These are phyloP conservation scores for Cucurbita argyrosperma DNA, from an alignment of 306 rosid genomes.

Conservation along the genomic window DNA sequence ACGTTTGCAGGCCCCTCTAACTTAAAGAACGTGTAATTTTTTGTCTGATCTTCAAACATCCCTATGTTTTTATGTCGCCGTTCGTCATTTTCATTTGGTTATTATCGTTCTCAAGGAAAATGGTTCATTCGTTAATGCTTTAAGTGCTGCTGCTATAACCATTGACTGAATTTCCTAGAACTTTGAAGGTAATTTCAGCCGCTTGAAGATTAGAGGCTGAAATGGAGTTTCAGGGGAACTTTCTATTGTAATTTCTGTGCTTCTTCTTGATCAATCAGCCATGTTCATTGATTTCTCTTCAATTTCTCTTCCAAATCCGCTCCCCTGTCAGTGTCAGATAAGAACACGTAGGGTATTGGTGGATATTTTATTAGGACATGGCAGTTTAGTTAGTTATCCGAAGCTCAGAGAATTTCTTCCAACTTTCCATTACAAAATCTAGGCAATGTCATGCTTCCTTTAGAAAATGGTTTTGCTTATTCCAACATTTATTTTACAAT, in stretches of 20 bases:
- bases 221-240: neutral
- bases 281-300: neutral
- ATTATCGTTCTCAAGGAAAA: neutral
- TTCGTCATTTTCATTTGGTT: neutral
- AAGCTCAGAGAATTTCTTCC: conserved; percentile 4
- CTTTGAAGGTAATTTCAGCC: neutral
- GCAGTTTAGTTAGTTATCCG: conserved; percentile 4
- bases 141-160: neutral
- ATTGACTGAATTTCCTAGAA: neutral
- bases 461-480: neutral
- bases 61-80: neutral
- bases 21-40: neutral
- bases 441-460: neutral
- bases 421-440: conserved; percentile 1
- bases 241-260: neutral
- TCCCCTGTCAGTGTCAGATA: neutral
- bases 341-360: neutral
- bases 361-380: neutral
- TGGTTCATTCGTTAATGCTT: neutral
- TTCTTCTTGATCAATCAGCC: neutral
- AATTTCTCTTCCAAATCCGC: neutral
- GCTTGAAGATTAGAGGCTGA: neutral
- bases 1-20: neutral
- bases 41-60: neutral
- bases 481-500: neutral